Base-by-base conservation (phyloP, 441 rosid genomes). In the Bruguiera hainesii region DNA sequence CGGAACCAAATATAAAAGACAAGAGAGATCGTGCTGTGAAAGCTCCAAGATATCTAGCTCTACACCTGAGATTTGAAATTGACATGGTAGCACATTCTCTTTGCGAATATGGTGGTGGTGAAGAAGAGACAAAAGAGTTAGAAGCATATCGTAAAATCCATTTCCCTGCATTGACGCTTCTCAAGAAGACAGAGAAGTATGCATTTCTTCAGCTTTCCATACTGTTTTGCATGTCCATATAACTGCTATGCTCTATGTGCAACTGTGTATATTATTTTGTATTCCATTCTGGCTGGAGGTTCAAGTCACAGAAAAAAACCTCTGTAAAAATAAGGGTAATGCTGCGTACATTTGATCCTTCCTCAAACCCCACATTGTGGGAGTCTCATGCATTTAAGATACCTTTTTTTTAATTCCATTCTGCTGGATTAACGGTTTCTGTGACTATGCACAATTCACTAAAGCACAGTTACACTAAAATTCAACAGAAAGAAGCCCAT, bases 31-130 rank as follows among this genome's bases (percentile, higher is more conserved):
- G 50, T 64, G 65, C 78, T 8, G 75, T 49, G 49, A 92, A 89
- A 73, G 75, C 85, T 75, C 83, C 96, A 29, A 88, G 68, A 80
- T 96, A 87, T 78, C 84, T 96, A 68, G 89, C 96, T 52, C 60
- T 96, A 37, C 99, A 93, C 74, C 81, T 96, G 71, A 85, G 99
- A 69, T 96, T 93, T 71, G 99, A 96, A 81, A 90, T 96, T 10
- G 98, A 96, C 66, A 96, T 96, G 99, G 94, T 93, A 31, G 98
- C 99, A 74, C 98, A 96, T 86, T 96, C 99, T 59, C 79, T 89
- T 9, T 96, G 99, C 61, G 90, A 93, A 68, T 96, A 85, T 62
- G 96, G 99, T 65, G 97, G 98, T 56, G 99, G 96, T 0, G 90
- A 87, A 74, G 85, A 77, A 42, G 98, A 96, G 72, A 82, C 82